Conservation (phyloP, 371 early-diverging fungal genomes). For the Phascolomyces articulosus region DNA sequence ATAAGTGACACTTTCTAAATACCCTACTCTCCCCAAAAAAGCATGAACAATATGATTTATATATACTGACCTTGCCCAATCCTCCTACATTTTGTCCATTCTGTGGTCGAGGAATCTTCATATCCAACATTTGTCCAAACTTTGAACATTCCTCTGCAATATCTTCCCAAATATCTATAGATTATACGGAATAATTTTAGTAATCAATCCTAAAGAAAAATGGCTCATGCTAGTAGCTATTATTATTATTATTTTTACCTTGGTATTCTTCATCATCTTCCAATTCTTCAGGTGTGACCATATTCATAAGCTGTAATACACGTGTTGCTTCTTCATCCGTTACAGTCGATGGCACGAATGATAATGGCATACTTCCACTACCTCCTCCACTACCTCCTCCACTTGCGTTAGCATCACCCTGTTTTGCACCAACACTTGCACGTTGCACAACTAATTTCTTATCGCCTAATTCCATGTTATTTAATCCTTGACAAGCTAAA, state of each 20-base stretch:
- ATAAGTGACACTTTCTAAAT: no score
- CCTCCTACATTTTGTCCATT: constrained; percentile 63
- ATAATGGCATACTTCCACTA: neutral
- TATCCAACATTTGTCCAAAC: constrained; percentile 79
- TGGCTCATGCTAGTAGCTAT: neutral
- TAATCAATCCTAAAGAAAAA: no score
- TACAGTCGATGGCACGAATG: constrained; percentile 24
- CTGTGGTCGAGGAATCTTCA: constrained; percentile 87
- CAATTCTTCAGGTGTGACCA: constrained; percentile 92
- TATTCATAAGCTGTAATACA: constrained; percentile 91
- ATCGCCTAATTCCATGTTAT: constrained; percentile 95
- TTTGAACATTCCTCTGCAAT: constrained; percentile 89
- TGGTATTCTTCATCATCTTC: constrained; percentile 86
- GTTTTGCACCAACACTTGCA: constrained; percentile 84
- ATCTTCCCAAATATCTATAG: constrained; percentile 88
- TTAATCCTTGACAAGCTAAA: constrained; percentile 91
- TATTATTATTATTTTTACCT: constrained; percentile 56
- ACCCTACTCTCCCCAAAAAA: no score
- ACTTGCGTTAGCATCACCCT: constrained; percentile 15
- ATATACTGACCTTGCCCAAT: constrained; percentile 87
- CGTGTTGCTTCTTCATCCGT: constrained; percentile 70
- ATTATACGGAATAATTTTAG: no score
- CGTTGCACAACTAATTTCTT: constrained; percentile 93
- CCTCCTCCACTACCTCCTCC: neutral
- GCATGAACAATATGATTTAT: no score